Evolutionary conservation across 2,329 filamentous ascomycete genomes (phyloP), one percentile per base, ranked within the genome.

Genomic region (Lasiodiplodia citricola): DNA sequence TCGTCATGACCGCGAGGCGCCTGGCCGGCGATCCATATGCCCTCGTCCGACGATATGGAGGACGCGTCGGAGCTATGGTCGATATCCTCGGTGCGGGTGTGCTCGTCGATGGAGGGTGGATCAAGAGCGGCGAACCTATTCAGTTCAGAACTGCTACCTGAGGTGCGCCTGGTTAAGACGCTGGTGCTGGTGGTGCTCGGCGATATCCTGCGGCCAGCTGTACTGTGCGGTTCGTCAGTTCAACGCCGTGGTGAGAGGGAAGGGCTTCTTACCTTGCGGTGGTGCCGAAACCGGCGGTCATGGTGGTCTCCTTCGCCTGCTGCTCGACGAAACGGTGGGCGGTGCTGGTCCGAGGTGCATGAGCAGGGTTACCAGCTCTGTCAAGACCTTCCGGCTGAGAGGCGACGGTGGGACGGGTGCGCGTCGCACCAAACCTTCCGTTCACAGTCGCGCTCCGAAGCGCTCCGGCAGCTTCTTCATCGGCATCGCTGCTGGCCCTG

Each of bases 1-100:
- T 62, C 57, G 41, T 6, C 57, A 16, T 4, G 18, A 28, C 47
- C 16, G 23, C 57, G 25, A 41, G 57, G 57, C 23, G 57, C 41
- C 25, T 62, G 57, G 3, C 41, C 57, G 4, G 57, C 57, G 25
- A 62, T 62, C 57, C 57, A 62, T 14, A 62, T 8, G 41, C 57
- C 57, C 10, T 47, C 57, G 3, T 62, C 57, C 3, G 41, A 50
- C 16, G 57, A 50, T 4, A 23, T 4, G 10, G 41, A 25, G 57
- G 41, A 18, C 10, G 23, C 10, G 25, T 21, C 16, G 57, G 14
- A 4, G 41, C 18, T 8, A 13, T 7, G 16, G 18, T 25, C 18
- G 41, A 18, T n/a, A 16, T 18, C 18, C 41, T 18, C 14, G 16
- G 7, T 56, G 52, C 5, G 16, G 28, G 0, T 16, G 25, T n/a